Conservation (phyloP, 768 basidiomycete genomes). For the Leccinum imitatum region DNA sequence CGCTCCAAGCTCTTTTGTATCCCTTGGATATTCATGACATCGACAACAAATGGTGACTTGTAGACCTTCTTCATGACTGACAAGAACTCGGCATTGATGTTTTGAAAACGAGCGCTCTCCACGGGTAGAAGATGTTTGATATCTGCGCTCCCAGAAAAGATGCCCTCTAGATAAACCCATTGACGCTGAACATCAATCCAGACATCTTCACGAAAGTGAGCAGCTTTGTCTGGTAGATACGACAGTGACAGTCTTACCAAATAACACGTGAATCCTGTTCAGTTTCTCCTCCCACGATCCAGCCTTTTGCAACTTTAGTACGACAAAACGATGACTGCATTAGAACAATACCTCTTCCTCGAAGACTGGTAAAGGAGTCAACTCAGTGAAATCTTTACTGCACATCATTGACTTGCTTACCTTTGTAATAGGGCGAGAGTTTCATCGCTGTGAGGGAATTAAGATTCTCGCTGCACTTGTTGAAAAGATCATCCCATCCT, state of each 20-base stretch:
- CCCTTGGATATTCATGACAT: constrained; percentile 93
- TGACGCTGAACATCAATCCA: constrained; percentile 99
- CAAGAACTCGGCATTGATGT: constrained; percentile 97
- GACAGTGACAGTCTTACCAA: constrained; percentile 55
- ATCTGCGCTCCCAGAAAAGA: constrained; percentile 99
- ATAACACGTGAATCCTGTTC: constrained; percentile 93
- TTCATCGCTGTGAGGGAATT: constrained; percentile 98
- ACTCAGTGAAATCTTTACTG: not conserved
- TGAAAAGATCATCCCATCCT: constrained; percentile 97
- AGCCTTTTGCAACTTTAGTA: constrained; percentile 45
- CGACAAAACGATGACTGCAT: not conserved
- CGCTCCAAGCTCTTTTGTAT: constrained; percentile 98
- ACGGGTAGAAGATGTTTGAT: constrained; percentile 99
- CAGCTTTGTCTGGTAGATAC: not conserved
- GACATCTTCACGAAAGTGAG: constrained; percentile 57
- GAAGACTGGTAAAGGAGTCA: constrained; percentile 54
- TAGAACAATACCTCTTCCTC: constrained; percentile 71
- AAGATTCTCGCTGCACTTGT: constrained; percentile 94
- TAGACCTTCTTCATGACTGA: constrained; percentile 99
- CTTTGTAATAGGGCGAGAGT: constrained; percentile 97
- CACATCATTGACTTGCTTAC: constrained; percentile 36
- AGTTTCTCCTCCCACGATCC: constrained; percentile 96
- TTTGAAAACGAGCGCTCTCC: constrained; percentile 96
- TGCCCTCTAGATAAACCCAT: constrained; percentile 99
- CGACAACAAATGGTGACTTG: constrained; percentile 96